Conservation (phyloP, 352 stramenopile species). For the Phytophthora megakarya region DNA sequence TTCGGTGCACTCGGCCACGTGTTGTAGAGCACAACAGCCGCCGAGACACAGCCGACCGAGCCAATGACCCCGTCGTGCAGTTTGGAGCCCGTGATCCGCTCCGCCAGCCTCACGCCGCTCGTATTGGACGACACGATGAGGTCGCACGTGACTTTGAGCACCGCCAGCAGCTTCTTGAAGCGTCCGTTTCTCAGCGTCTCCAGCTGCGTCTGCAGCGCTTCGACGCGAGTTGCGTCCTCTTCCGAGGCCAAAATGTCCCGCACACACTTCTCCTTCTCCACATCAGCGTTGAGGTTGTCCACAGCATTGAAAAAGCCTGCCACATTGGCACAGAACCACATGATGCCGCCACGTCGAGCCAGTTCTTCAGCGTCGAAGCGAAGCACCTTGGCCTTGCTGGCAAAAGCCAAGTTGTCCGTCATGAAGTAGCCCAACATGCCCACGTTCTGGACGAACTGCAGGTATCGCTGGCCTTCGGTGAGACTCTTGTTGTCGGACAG, state of each 20-base stretch:
- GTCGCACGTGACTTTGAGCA: slow-evolving; percentile 87
- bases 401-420: slow-evolving; percentile 88
- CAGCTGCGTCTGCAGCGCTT: slow-evolving; percentile 61
- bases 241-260: slow-evolving; percentile 73
- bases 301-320: slow-evolving; percentile 77
- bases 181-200: slow-evolving; percentile 60
- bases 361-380: slow-evolving; percentile 69
- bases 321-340: slow-evolving; percentile 88
- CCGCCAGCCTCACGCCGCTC: slow-evolving; percentile 69
- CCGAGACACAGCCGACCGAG: slow-evolving; percentile 77
- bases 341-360: slow-evolving; percentile 63
- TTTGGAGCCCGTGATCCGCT: slow-evolving; percentile 80
- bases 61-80: slow-evolving; percentile 88
- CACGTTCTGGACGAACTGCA: slow-evolving; percentile 80
- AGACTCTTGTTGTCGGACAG: slow-evolving; percentile 63
- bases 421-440: slow-evolving; percentile 88
- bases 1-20: slow-evolving; percentile 64
- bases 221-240: slow-evolving; percentile 59
- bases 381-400: slow-evolving; percentile 78
- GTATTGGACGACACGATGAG: slow-evolving; percentile 89
- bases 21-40: slow-evolving; percentile 86
- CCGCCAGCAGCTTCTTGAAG: slow-evolving; percentile 81
- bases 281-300: slow-evolving; percentile 72
- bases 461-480: slow-evolving; percentile 51
- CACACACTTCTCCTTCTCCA: slow-evolving; percentile 84